Evolutionary conservation across 352 stramenopile genomes (phyloP).

Genomic region (Globisporangium rhizosaccharum): DNA sequence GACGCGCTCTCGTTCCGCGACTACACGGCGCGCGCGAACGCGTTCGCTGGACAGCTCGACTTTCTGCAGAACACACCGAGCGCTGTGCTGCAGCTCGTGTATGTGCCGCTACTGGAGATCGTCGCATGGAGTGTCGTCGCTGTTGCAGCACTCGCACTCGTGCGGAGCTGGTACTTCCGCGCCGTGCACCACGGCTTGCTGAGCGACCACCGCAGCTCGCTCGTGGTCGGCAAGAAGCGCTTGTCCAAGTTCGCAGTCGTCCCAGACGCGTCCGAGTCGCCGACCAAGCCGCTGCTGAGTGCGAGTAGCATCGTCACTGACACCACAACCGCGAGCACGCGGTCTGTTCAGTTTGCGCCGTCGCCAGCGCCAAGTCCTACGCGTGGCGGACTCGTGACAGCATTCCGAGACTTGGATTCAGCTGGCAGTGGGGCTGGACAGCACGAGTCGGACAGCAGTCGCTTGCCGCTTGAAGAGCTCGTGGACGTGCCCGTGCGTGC

Average conservation of each 20-base stretch:
- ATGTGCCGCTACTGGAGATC: slow-evolving; percentile 14
- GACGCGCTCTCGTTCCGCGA: slow-evolving; percentile 19
- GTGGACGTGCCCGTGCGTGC: slow-evolving; percentile 23
- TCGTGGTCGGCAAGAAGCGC: background rate
- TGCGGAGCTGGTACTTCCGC: slow-evolving; percentile 18
- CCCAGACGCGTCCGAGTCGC: slow-evolving; percentile 9
- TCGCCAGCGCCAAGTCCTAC: slow-evolving; percentile 11
- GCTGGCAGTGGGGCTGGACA: background rate
- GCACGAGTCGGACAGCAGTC: slow-evolving; percentile 2
- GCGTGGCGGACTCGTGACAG: background rate
- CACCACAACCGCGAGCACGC: slow-evolving; percentile 10
- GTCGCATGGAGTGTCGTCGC: slow-evolving; percentile 15
- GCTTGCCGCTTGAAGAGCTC: slow-evolving; percentile 22
- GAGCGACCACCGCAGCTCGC: slow-evolving; percentile 9
- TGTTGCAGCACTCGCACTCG: slow-evolving; percentile 14
- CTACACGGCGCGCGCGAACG: slow-evolving; percentile 19
- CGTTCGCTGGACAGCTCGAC: slow-evolving; percentile 17
- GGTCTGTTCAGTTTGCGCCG: slow-evolving; percentile 12
- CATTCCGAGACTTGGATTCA: no score
- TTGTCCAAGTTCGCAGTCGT: slow-evolving; percentile 17
- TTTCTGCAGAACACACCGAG: slow-evolving; percentile 14
- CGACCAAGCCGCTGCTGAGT: slow-evolving; percentile 8
- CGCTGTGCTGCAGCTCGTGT: slow-evolving; percentile 14
- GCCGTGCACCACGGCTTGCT: slow-evolving; percentile 8
- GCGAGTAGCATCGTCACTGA: background rate